Base-by-base conservation (phyloP, 139 green algal genomes). In the Chlamydomonas sp. region DNA sequence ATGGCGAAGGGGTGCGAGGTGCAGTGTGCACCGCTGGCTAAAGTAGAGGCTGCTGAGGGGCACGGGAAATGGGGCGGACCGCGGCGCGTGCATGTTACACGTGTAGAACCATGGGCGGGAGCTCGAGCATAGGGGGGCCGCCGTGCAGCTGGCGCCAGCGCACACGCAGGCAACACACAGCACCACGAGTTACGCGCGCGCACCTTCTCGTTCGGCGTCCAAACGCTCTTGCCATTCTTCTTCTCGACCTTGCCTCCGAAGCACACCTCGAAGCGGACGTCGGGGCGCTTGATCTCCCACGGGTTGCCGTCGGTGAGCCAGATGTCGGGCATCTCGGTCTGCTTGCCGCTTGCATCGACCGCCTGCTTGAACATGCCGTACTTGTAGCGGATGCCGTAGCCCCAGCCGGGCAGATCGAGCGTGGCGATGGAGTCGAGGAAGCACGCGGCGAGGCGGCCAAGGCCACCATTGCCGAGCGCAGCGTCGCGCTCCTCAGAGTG, bases 381-480 rank as follows among this genome's bases (percentile, higher is more conserved):
- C 73, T 93, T 88, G 80, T 99, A 99, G 8, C 95, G 86, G 67
- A 99, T 97, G 72, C 95, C 95, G 64, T 99, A 99, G 35, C 95
- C 95, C 92, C 95, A 98, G 30, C 86, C 95, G 4, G 95, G 95
- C 73, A 99, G 89, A 79, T 97, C 90, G 29, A 97, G 81, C 0
- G 90, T 95, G 20, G 95, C 95, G 76, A 99, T 96, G n/a, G 90
- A 96, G 81, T 99, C 95, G 38, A 99, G 79, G 82, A 99, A 99
- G 85, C 95, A 99, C 35, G 95, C 91, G 1, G 93, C 94, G 49
- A 99, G 81, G 59, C 95, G 89, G 28, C 95, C 95, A 26, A 99
- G 85, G 61, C 95, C 95, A 63, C 95, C 95, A 80, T 99, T 99
- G 67, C 95, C 95, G 58, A 99, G 83, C 3, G 90, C 81, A 22